Base-by-base conservation (phyloP, 345 rosid genomes). In the Lagerstroemia speciosa region DNA sequence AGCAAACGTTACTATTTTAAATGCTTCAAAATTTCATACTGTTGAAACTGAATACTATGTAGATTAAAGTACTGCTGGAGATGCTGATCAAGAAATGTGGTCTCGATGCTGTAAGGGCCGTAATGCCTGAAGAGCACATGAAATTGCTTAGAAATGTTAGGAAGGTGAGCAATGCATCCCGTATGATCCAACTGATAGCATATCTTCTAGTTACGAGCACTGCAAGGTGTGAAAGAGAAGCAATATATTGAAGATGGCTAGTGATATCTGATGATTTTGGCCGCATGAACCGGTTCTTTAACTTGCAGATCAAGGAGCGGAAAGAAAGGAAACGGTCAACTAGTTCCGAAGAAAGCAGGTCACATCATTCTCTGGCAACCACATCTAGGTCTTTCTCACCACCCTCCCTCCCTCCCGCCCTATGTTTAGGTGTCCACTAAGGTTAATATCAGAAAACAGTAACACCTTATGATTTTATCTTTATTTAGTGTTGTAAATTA, bases 61-160 rank as follows among this genome's bases (percentile, higher is more conserved):
- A 94, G 99, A 90, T 94, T 67, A 94, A 93, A 86, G 84, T 84
- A 79, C 80, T 94, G 31, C 76, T 94, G 78, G 99, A 94, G 78
- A 94, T 94, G 99, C 98, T 94, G 34, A 85, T 91, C 50, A 80
- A 82, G 79, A 91, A 91, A 79, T 94, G 99, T 76, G 99, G 99
- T 68, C 58, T 87, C 14, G 93, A 86, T 67, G 98, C 98, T 77
- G 98, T 94, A 41, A 89, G 88, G 84, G 87, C 93, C 31, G 98
- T 94, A 72, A 91, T 94, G 97, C 98, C 98, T 65, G 91, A 86
- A 78, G 95, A 91, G 75, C 98, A 93, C 81, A 89, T 85, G 93
- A 93, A 87, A 77, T 95, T 91, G 68, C 89, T 94, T 33, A 83
- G 88, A n/a, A 91, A 94, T 78, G 87, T 94, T 66, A 84, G 98